Evolutionary conservation across 352 stramenopile genomes (phyloP), one percentile per base, ranked within the genome.

Genomic region (Pseudoperonospora humuli): DNA sequence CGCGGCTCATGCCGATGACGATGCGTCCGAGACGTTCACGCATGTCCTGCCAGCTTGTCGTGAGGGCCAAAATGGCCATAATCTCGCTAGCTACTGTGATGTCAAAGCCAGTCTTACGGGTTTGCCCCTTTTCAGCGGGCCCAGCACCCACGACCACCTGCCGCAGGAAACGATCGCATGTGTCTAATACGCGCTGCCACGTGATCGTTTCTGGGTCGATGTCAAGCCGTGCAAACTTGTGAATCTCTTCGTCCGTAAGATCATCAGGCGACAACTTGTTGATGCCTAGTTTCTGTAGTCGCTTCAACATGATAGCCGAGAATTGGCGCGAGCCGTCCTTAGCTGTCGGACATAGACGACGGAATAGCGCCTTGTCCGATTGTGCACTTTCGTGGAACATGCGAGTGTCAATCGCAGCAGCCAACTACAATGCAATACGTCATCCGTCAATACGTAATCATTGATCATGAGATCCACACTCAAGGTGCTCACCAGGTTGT

Each of bases 51-150:
- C 99, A 61, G 57, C 86, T 93, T 14, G 83, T 97, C 1, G 96
- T 92, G 32, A 99, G 70, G 18, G 93, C 93, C 39, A 99, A 68
- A 17, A 99, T 96, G 24, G 96, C 95, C 96, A 99, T 99, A 59
- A 99, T 96, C 67, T 99, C 96, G 27, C 84, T 97, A 1, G 96
- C 96, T 3, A 99, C 96, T n/a, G 50, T 73, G 55, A 86, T 95
- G 50, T 93, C 75, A 40, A 89, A 89, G 17, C 76, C 70, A 35
- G 76, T 90, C 11, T 39, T 70, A 34, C 77, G 73, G 6, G 61
- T 72, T 54, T 86, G 81, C 19, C 77, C 84, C 39, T 95, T 98
- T 67, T 98, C 95, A 3, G 86, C 90, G 10, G 76, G 58, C 4
- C 82, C 95, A 37, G 84, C 65, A 13, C 95, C 95, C 13, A 98